These are phyloP conservation scores for Clathrospora elynae DNA, from an alignment of 2,329 filamentous ascomycete genomes.

Conservation along the genomic window DNA sequence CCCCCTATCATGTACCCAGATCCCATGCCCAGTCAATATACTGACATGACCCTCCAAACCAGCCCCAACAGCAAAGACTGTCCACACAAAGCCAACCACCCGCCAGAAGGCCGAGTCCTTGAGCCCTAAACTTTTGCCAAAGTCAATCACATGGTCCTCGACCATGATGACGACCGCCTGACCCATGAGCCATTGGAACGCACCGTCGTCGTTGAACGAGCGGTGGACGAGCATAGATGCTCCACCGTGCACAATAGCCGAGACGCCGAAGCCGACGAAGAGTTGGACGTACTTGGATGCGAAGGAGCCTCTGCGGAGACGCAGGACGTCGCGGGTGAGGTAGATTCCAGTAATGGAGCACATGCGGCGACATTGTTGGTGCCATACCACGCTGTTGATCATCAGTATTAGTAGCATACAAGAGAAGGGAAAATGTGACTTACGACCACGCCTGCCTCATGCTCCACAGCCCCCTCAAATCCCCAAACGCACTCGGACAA, in stretches of 20 bases:
- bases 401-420: no score
- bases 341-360: constrained; percentile 24
- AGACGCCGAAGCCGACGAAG: constrained; percentile 31
- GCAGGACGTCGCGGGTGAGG: constrained; percentile 26
- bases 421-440: no score
- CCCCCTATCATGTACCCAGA: constrained; percentile 29
- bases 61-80: constrained; percentile 24
- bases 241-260: constrained; percentile 21
- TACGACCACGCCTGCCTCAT: constrained; percentile 34
- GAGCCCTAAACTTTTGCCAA: constrained; percentile 26
- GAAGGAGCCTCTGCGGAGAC: constrained; percentile 33
- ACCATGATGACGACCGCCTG: constrained; percentile 37
- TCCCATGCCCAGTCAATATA: constrained; percentile 12
- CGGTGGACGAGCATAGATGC: constrained; percentile 24
- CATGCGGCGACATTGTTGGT: constrained; percentile 30
- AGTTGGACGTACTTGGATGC: constrained; percentile 40
- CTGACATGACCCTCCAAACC: constrained; percentile 14
- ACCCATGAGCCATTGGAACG: constrained; percentile 25
- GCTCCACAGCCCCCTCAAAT: constrained; percentile 21
- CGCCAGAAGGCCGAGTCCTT: constrained; percentile 24
- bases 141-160: constrained; percentile 37
- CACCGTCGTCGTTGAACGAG: constrained; percentile 21
- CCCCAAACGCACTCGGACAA: constrained; percentile 34
- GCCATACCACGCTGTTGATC: constrained; percentile 27
- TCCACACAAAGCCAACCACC: constrained; percentile 29